These are phyloP conservation scores for Vitrella brassicaformis DNA, from an alignment of 73 alveolate genomes.

Conservation along the genomic window DNA sequence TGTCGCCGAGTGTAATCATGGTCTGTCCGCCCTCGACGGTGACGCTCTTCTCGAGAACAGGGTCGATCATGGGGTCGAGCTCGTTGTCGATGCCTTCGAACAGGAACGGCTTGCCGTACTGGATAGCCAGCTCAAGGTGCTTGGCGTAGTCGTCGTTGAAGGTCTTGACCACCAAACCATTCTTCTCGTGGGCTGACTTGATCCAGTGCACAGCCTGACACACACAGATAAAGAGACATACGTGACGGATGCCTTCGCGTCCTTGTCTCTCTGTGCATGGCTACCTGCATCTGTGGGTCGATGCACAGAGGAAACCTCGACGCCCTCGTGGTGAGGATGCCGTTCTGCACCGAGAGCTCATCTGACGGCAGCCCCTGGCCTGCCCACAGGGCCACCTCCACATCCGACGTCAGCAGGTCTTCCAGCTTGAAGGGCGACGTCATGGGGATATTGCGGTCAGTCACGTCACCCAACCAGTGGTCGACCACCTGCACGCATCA, in stretches of 20 bases:
- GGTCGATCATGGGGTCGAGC: slow-evolving; percentile 96
- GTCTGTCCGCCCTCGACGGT: slow-evolving; percentile 80
- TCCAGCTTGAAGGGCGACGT: slow-evolving; percentile 83
- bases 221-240: no score
- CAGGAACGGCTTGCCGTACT: slow-evolving; percentile 45
- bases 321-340: slow-evolving; percentile 88
- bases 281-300: slow-evolving; percentile 96
- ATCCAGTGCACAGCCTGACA: slow-evolving; percentile 85
- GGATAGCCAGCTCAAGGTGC: slow-evolving; percentile 77
- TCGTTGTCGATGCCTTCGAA: slow-evolving; percentile 48
- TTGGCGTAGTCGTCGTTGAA: slow-evolving; percentile 86
- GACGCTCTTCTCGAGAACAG: slow-evolving; percentile 91
- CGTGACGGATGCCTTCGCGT: no score
- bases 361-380: slow-evolving; percentile 97
- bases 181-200: slow-evolving; percentile 68
- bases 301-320: slow-evolving; percentile 95
- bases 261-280: no score
- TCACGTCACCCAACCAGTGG: slow-evolving; percentile 79
- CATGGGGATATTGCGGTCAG: slow-evolving; percentile 68
- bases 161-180: slow-evolving; percentile 71
- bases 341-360: slow-evolving; percentile 89
- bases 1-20: slow-evolving; percentile 63
- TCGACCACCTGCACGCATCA: no score
- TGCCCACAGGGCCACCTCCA: slow-evolving; percentile 89
- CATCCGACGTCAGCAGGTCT: slow-evolving; percentile 88